These are phyloP conservation scores for Acanthamoeba sp. DNA, from an alignment of 208 protist genomes.

Conservation along the genomic window DNA sequence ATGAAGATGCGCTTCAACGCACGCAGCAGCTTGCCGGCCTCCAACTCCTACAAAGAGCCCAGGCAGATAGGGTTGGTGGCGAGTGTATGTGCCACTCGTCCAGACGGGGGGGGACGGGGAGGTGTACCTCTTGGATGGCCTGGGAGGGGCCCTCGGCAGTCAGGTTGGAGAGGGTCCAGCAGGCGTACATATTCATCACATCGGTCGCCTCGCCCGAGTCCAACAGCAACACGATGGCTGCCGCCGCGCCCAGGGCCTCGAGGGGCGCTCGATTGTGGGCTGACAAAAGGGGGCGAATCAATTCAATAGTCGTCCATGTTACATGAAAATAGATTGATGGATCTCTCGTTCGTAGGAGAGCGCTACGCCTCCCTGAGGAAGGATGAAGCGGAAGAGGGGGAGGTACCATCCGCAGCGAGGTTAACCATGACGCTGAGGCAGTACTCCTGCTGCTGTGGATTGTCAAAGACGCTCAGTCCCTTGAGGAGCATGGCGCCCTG, in stretches of 20 bases:
- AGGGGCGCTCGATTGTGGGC: not conserved
- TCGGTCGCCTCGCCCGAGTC: not conserved
- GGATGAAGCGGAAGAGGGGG: not conserved
- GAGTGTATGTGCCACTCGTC: not conserved
- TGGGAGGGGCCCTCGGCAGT: not conserved
- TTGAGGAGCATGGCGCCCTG: not conserved
- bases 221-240: not conserved
- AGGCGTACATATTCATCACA: not conserved
- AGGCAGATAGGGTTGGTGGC: not conserved
- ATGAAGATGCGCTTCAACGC: constrained; percentile 22
- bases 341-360: not conserved
- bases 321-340: not conserved
- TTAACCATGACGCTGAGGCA: not conserved
- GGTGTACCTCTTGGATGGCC: not conserved
- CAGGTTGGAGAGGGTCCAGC: constrained; percentile 35
- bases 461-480: not conserved
- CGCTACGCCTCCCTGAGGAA: too few relatives aligned
- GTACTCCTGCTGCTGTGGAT: not conserved
- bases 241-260: not conserved
- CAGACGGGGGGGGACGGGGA: too few relatives aligned
- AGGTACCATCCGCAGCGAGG: not conserved
- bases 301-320: too few relatives aligned
- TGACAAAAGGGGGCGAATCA: not conserved
- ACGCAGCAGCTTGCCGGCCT: not conserved
- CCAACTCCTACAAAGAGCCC: not conserved